Evolutionary conservation across 306 rosid genomes (phyloP).

Genomic region (Spatholobus suberectus): DNA sequence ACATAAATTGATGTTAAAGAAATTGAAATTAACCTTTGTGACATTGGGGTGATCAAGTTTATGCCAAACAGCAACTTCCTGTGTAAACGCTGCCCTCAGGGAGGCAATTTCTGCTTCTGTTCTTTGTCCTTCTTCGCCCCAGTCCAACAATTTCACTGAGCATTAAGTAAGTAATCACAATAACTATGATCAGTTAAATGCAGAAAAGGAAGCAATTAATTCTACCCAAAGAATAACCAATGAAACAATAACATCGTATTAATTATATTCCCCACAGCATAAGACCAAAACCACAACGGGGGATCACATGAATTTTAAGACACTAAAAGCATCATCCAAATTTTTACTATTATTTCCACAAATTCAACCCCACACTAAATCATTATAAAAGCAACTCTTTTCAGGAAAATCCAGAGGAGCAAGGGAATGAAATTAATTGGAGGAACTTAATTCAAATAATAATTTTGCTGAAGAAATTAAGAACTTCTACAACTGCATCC

Average conservation of each 20-base stretch:
- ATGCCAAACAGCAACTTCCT: constrained; percentile 99
- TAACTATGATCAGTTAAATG: constrained; percentile 33
- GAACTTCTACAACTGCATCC: constrained; percentile 24
- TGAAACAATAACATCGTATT: constrained; percentile 2
- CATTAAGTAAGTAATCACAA: constrained; percentile 39
- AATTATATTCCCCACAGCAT: constrained; percentile 26
- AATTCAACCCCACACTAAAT: constrained; percentile 55
- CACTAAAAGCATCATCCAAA: constrained; percentile 54
- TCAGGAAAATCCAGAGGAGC: neutral
- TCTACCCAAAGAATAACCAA: constrained; percentile 16
- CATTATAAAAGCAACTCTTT: constrained; percentile 49
- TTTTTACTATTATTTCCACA: constrained; percentile 41
- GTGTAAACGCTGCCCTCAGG: constrained; percentile 85
- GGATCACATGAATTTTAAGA: constrained; percentile 59
- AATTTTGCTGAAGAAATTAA: constrained; percentile 25
- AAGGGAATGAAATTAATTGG: neutral
- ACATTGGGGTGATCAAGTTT: constrained; percentile 97
- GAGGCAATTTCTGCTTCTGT: constrained; percentile 91
- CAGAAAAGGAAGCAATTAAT: constrained; percentile 10
- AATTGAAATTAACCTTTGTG: constrained; percentile 74
- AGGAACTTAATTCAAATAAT: constrained; percentile 23
- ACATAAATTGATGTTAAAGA: constrained; percentile 23
- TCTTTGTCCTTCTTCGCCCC: constrained; percentile 99
- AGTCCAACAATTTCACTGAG: constrained; percentile 90
- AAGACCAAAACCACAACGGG: constrained; percentile 42